These are phyloP conservation scores for Conticribra weissflogii DNA, from an alignment of 108 stramenopile species.

Conservation along the genomic window DNA sequence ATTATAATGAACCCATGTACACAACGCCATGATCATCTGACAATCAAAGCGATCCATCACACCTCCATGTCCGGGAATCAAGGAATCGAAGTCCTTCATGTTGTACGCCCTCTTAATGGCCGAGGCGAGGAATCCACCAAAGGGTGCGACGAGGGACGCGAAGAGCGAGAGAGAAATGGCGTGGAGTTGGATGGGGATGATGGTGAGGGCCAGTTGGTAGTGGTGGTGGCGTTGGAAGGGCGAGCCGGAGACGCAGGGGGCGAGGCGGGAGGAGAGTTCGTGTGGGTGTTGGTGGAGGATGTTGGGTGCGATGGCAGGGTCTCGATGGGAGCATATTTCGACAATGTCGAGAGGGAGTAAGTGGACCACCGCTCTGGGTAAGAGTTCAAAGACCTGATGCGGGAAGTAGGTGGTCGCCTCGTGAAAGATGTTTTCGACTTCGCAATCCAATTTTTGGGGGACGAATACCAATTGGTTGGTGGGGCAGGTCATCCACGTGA, in stretches of 20 bases:
- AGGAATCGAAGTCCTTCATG: conserved; percentile 92
- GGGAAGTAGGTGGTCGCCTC: conserved; percentile 65
- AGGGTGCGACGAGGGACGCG: conserved; percentile 90
- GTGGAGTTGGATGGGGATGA: conserved; percentile 90
- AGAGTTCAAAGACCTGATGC: conserved; percentile 79
- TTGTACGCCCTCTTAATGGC: conserved; percentile 93
- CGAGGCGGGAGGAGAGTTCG: no score
- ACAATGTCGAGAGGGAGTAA: conserved; percentile 63
- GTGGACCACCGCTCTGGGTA: conserved; percentile 63
- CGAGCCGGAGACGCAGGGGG: conserved; percentile 69
- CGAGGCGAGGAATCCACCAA: conserved; percentile 95
- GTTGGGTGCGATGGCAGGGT: no score
- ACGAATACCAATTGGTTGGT: conserved; percentile 77
- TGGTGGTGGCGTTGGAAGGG: conserved; percentile 70
- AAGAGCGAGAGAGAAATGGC: conserved; percentile 75
- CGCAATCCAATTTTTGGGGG: conserved; percentile 78
- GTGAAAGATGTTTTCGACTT: conserved; percentile 75
- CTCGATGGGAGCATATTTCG: conserved; percentile 61
- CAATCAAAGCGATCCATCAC: conserved; percentile 98
- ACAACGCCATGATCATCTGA: conserved; percentile 96
- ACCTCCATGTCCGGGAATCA: conserved; percentile 92
- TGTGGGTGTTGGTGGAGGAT: no score
- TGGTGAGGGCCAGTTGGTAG: conserved; percentile 69
- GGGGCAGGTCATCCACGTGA: conserved; percentile 91
- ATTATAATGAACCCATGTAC: conserved; percentile 96